Evolutionary conservation across 257 asterid species (phyloP), one percentile per base, ranked within the genome.

Genomic region (Solanum virginianum): DNA sequence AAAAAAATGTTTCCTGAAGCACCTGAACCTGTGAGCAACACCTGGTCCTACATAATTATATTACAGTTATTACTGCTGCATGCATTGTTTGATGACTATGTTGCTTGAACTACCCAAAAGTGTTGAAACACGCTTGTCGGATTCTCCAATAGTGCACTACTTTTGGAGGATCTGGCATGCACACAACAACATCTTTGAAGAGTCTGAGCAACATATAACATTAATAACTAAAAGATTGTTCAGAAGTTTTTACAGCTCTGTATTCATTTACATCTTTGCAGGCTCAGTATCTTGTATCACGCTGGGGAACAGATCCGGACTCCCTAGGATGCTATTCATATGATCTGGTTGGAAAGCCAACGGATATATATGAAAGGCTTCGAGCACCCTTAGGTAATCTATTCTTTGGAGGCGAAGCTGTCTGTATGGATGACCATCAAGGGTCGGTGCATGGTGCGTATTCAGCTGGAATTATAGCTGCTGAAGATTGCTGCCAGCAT

Each of bases 361-460:
- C 85, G 0, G 98, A 97, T 55, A 87, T 97, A 89, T 97, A 97
- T 39, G 99, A 97, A 71, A 91, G 94, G 81, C 94, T 97, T 14
- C 94, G 98, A 13, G 97, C 91, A 47, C 94, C 98, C 1, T 91
- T 95, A 63, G 99, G 97, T 15, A 94, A 94, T 89, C 91, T 97
- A 12, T 95, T 94, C 94, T 97, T 97, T 57, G 99, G 95, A 56
- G 99, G 99, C 7, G 99, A 97, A 90, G 99, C 99, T 1, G 98
- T 89, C 39, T 92, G 98, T 56, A 90, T 88, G 63, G 98, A 97
- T 51, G 82, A 77, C 22, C 98, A 97, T 88, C 99, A 95, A 83
- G 99, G 99, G 18, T 97, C 99, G 0, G 98, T 95, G 6, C 99
- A 97, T 13, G 99, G 99, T 26, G 99, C 98, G 7, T 97, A 95